phyloP scores from a whole-genome alignment of 768 basidiomycete genomes.

The Tricholoma bakamatsutake region DNA sequence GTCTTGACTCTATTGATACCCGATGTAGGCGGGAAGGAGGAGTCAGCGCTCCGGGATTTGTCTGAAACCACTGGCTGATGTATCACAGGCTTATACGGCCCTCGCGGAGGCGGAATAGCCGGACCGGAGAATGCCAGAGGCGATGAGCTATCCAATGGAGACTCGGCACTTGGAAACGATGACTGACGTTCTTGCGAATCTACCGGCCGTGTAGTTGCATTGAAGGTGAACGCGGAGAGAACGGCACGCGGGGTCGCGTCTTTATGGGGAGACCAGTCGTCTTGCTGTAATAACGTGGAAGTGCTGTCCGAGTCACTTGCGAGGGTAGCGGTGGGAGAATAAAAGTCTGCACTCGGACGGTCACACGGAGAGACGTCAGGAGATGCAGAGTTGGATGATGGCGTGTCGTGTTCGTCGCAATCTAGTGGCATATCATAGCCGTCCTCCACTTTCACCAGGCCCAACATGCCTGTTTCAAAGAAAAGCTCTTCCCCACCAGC shows the following conservation, averaged over 20 bases:
- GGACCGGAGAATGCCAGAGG: not conserved
- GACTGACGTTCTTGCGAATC: not conserved
- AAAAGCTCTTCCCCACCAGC: conserved; percentile 75
- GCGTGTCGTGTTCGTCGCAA: conserved; percentile 35
- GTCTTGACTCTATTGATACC: conserved; percentile 30
- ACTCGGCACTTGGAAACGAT: not conserved
- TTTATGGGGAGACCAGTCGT: not conserved
- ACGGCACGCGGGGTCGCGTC: not conserved
- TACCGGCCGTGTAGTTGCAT: not conserved
- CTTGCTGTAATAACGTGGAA: not conserved
- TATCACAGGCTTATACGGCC: not conserved
- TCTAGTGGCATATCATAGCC: conserved; percentile 39
- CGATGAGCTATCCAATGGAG: not conserved
- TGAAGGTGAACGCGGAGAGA: not conserved
- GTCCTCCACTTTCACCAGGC: conserved; percentile 53
- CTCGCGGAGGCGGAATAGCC: not conserved
- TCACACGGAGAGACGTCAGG: conserved; percentile 43
- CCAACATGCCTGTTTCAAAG: conserved; percentile 41
- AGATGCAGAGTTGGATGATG: conserved; percentile 34
- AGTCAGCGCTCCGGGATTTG: conserved; percentile 4
- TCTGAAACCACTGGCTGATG: not conserved
- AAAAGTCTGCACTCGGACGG: conserved; percentile 34
- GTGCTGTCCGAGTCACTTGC: conserved; percentile 5
- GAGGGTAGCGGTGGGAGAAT: conserved; percentile 34
- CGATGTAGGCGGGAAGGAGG: conserved; percentile 11